phyloP scores from a whole-genome alignment of 208 protist genomes.

The Trypanosoma avium region DNA sequence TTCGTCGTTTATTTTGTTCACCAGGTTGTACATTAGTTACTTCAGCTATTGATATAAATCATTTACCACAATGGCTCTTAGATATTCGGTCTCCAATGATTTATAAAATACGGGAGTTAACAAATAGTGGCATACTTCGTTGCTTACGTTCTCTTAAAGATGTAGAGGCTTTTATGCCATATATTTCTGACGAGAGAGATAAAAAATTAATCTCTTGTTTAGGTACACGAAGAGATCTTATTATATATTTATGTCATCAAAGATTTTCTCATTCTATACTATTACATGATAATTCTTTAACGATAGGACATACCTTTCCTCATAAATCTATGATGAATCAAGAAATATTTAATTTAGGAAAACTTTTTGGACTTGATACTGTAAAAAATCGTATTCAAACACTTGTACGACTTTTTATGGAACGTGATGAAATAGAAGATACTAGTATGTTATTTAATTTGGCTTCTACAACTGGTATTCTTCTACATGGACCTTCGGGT shows the following conservation, averaged over 20 bases:
- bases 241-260: conserved; percentile 24
- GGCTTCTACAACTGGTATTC: conserved; percentile 64
- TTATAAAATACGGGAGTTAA: conserved; percentile 33
- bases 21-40: conserved; percentile 46
- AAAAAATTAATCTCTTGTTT: conserved; percentile 15
- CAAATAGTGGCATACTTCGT: conserved; percentile 32
- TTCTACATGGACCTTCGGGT: conserved; percentile 82
- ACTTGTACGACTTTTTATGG: conserved; percentile 23
- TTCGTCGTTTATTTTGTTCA: conserved; percentile 31
- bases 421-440: background rate
- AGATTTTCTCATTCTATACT: background rate
- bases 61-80: conserved; percentile 38
- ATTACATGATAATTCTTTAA: background rate
- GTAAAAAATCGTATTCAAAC: conserved; percentile 36
- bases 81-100: conserved; percentile 27
- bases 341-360: background rate
- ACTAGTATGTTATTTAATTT: conserved; percentile 32
- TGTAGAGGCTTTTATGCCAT: conserved; percentile 7
- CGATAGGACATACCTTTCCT: background rate
- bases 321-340: background rate
- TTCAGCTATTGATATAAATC: conserved; percentile 35
- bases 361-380: conserved; percentile 53
- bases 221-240: conserved; percentile 17
- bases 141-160: conserved; percentile 18
- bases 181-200: background rate